Base-by-base conservation (phyloP, 2,329 filamentous ascomycete genomes). In the Alternaria solani region DNA sequence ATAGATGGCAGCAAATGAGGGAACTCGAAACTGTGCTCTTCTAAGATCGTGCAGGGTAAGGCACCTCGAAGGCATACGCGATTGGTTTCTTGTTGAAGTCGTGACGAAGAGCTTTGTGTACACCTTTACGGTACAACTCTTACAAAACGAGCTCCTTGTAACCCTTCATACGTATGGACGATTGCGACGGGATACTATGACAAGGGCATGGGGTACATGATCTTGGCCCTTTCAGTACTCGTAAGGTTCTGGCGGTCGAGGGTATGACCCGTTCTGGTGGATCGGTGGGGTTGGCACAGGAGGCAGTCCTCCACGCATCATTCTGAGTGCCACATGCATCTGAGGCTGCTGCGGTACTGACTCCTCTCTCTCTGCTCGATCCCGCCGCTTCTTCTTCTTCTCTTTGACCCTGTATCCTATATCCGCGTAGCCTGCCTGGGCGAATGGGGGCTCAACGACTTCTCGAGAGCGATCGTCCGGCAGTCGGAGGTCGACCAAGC, bases 401-500 rank as follows among this genome's bases (percentile, higher is more conserved):
- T 73, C 73, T 32, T 74, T 72, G 47, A 70, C 68, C 1, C 67
- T 59, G 28, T 77, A 79, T 0, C 76, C 77, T 60, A 69, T 62
- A 55, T 79, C 77, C 16, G 68, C 70, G 49, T 79, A 79, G 9
- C 77, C 77, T 25, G 76, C 76, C 23, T 64, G 71, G 32, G 77
- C 77, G 49, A 79, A 79, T 0, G 77, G 76, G 3, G 80, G 80
- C 51, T 80, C 73, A 12, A 69, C 48, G 2, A 83, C 78, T 38
- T 71, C 69, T 16, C 72, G 66, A 28, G 78, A 77, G 16, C 73
- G 64, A 58, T 92, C 89, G 41, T 80, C 79, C 0, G 91, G 91
- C 5, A 92, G 78, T 23, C 82, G 85, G 59, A 93, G 75, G 55
- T 89, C 86, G 36, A 93, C 89, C 38, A 93, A 81, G 60, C 87